A percentile compares a stretch with the other conserved stretches of the same genome.
phyloP scores from a whole-genome alignment of 2,329 filamentous ascomycete genomes.

The Fusarium ambrosium region DNA sequence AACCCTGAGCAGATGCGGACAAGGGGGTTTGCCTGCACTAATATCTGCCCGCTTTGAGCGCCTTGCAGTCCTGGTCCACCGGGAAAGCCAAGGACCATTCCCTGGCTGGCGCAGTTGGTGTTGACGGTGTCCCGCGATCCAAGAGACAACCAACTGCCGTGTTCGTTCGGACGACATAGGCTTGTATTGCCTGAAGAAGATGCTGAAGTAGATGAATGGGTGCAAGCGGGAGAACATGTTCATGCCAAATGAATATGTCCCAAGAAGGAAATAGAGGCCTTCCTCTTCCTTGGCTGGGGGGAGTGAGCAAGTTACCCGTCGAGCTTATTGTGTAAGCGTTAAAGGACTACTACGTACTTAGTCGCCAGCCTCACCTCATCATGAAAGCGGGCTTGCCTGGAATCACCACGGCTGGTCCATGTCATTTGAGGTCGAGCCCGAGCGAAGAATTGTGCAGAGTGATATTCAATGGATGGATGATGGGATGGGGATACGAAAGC shows the following conservation, averaged over 20 bases:
- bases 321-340: neutral
- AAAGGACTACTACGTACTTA: neutral
- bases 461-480: conserved; percentile 1
- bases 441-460: neutral
- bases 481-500: conserved; percentile 2
- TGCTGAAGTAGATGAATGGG: neutral
- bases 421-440: neutral
- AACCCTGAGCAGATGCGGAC: conserved; percentile 41
- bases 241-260: neutral
- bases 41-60: conserved; percentile 41
- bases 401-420: neutral
- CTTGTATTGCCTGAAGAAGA: neutral
- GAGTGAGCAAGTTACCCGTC: neutral
- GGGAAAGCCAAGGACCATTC: conserved; percentile 15
- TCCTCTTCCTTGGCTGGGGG: neutral
- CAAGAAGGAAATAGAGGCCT: neutral
- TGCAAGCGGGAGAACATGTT: neutral
- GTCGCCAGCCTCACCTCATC: neutral
- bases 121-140: conserved; percentile 27
- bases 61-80: conserved; percentile 41
- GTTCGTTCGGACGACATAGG: neutral
- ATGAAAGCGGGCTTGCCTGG: neutral
- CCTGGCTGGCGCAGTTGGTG: conserved; percentile 32
- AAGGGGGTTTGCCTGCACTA: conserved; percentile 41
- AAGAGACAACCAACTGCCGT: conserved; percentile 26